Base-by-base conservation (phyloP, 1,284 basidiomycete species). In the Ganoderma boninense region DNA sequence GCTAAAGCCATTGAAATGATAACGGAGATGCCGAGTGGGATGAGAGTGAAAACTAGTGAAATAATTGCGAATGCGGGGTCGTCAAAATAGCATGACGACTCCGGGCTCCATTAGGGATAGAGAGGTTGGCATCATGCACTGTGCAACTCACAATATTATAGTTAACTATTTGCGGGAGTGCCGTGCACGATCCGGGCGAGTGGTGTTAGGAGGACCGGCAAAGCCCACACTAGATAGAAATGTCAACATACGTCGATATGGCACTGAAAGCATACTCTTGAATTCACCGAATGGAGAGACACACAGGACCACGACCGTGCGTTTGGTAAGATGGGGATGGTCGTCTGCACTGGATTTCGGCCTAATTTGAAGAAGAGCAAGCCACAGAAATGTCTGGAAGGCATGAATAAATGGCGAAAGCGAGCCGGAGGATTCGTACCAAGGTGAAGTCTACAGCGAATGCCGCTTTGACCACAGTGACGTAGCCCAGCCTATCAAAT, bases 401-500 rank as follows among this genome's bases (percentile, higher is more conserved):
- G 26, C 40, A 14, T 32, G n/a, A 13, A 20, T 16, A 5, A 56
- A 38, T 23, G 2, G 35, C 10, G 18, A n/a, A 8, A 13, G 35
- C 10, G 35, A 13, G n/a, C 59, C 23, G 29, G 14, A 54, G 8
- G 8, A 7, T n/a, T 65, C 74, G 42, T 23, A 79, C 78, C 67
- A 77, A 40, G 8, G 76, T 78, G 67, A 79, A 79, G 76, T 75
- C 77, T 43, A 78, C 74, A 20, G 75, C 68, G 42, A 76, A 79
- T 1, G 77, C 76, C n/a, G 78, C 72, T 57, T 77, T 79, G 16
- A 74, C 75, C 7, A 78, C 73, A 0, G 76, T 79, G 6, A 76
- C 62, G 63, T 79, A 79, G 14, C 71, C 73, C 8, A 77, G 43
- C 44, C 76, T 79, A 23, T 6, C 6, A 8, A n/a, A 32, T 14